phyloP scores from a whole-genome alignment of 163 green algal species.

The Scenedesmus sp. region DNA sequence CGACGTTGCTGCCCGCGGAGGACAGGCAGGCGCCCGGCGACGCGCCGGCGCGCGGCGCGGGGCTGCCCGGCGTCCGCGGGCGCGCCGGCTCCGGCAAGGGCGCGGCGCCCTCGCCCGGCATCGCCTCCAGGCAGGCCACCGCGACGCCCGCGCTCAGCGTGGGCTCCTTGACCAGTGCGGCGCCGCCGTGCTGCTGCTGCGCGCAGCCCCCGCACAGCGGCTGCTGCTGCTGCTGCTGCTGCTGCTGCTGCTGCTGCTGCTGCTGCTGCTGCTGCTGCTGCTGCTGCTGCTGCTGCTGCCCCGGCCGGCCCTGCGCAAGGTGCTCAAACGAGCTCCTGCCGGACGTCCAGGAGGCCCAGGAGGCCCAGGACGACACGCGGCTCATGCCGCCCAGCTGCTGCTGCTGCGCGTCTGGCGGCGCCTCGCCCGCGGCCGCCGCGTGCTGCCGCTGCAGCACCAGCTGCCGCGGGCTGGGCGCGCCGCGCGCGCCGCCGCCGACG shows the following conservation, averaged over 20 bases:
- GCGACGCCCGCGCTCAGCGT: conserved; percentile 15
- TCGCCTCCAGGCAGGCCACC: too few relatives aligned
- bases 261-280: conserved; percentile 25
- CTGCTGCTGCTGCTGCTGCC: not conserved
- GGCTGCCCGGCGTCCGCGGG: too few relatives aligned
- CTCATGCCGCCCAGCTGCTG: conserved; percentile 11
- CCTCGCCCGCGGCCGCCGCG: too few relatives aligned
- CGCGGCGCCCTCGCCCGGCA: too few relatives aligned
- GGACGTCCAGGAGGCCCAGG: not conserved
- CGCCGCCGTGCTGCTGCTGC: not conserved
- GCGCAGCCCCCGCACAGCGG: not conserved
- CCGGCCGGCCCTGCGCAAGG: not conserved
- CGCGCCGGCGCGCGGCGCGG: too few relatives aligned
- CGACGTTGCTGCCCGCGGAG: not conserved
- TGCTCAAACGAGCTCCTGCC: not conserved
- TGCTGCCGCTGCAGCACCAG: conserved; percentile 16
- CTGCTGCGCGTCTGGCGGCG: too few relatives aligned
- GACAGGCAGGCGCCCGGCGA: not conserved
- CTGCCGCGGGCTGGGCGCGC: not conserved
- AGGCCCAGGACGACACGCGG: conserved; percentile 24
- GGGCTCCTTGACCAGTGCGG: not conserved
- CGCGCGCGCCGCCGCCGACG: not conserved
- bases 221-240: conserved; percentile 16
- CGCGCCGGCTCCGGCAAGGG: too few relatives aligned
- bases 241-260: conserved; percentile 15